Percentiles rank a stretch among this genome's conserved stretches.
phyloP scores from a whole-genome alignment of 1,284 basidiomycete species.

The Ustanciosporium gigantosporum region DNA sequence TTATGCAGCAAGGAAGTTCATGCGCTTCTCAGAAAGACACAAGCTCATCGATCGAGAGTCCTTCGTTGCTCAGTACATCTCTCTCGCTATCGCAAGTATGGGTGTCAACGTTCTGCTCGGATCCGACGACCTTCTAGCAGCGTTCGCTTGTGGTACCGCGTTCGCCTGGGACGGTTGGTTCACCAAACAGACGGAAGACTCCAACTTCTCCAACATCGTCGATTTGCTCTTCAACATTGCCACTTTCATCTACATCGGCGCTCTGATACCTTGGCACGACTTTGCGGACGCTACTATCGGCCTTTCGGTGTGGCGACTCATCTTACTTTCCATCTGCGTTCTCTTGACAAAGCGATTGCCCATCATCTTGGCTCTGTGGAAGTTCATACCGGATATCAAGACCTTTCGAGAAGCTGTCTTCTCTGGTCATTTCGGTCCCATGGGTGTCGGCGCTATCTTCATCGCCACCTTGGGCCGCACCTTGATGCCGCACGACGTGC shows the following conservation, averaged over 20 bases:
- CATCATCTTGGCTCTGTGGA: slow-evolving; percentile 56
- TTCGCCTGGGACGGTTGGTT: slow-evolving; percentile 95
- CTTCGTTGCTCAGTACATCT: slow-evolving; percentile 85
- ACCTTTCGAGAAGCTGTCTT: slow-evolving; percentile 60
- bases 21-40: slow-evolving; percentile 89
- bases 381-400: slow-evolving; percentile 60
- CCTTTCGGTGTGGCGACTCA: slow-evolving; percentile 53
- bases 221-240: slow-evolving; percentile 69
- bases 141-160: slow-evolving; percentile 91
- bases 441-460: slow-evolving; percentile 60
- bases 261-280: slow-evolving; percentile 58
- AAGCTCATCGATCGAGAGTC: slow-evolving; percentile 94
- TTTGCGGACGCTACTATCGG: slow-evolving; percentile 45
- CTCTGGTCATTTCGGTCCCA: slow-evolving; percentile 59
- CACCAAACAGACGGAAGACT: slow-evolving; percentile 85
- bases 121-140: slow-evolving; percentile 64
- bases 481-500: slow-evolving; percentile 49
- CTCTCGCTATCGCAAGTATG: slow-evolving; percentile 77
- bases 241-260: slow-evolving; percentile 61
- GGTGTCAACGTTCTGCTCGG: slow-evolving; percentile 64
- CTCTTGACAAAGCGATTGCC: slow-evolving; percentile 58
- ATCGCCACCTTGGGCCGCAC: slow-evolving; percentile 56
- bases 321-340: slow-evolving; percentile 53
- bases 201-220: slow-evolving; percentile 91
- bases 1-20: slow-evolving; percentile 81